Base-by-base conservation (phyloP, 805 yeast species). In the Candida odintsovae region DNA sequence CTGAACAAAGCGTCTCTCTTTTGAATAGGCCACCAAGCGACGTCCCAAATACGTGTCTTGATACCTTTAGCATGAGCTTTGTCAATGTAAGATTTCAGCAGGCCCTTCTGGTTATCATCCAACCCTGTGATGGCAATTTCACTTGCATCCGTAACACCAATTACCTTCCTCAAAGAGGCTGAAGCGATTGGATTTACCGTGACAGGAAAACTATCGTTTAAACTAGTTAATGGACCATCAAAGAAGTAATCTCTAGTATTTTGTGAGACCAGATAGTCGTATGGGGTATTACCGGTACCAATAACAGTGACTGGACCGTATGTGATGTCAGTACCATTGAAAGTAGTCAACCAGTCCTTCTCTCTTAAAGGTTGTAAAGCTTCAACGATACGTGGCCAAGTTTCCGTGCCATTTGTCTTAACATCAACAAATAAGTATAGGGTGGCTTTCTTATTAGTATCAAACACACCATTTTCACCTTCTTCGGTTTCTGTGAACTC, bases 1-100 rank as follows among this genome's bases (percentile, higher is more conserved):
- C 67, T 58, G 77, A 82, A 77, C 36, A 82, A 69, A 5, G 62
- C 59, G 36, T 75, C 61, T 50, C 77, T 71, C 35, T 68, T 62
- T 19, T 58, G 51, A 3, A 66, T 63, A 10, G 94, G 92, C 90
- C 90, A 86, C 56, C 73, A 72, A 1, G 86, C 77, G 15, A 79
- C 80, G 25, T 83, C 90, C 92, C 94, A 85, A 36, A 84, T 65
- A 50, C 94, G 68, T 0, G 90, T 80, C 54, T 71, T 69, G 38
- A 83, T 59, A 12, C 78, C 77, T 41, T 62, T 50, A 3, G 62
- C 55, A 52, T 84, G 88, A 2, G 87, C 84, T 10, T 50, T 39
- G 2, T 53, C 50, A 13, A 68, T 55, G 16, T 46, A 44, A 3
- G 28, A 42, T 20, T 68, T 67, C 38, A 78, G 63, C 19, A 49